Conservation (phyloP, 2,329 filamentous ascomycete species). For the Fusarium nisikadoi region DNA sequence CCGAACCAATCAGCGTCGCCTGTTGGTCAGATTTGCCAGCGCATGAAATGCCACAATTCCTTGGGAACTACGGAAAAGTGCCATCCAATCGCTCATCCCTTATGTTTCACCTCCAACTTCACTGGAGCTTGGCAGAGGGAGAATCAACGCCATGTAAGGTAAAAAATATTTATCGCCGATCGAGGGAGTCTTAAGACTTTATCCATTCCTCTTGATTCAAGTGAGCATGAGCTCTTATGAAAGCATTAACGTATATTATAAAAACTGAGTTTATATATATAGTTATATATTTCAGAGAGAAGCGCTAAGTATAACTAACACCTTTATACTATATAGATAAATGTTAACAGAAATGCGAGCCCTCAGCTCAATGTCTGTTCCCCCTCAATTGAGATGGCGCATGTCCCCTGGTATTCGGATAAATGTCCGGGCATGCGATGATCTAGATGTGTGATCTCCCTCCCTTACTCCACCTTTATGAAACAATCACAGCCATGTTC, state of each 20-base stretch:
- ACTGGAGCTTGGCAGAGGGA: background rate
- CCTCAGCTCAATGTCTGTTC: rapidly evolving
- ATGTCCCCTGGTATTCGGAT: background rate
- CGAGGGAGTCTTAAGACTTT: background rate
- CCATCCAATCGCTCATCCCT: background rate
- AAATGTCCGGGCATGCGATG: background rate
- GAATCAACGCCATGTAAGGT: background rate
- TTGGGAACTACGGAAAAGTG: background rate
- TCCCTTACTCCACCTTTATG: background rate
- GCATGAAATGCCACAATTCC: background rate
- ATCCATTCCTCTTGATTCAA: rapidly evolving
- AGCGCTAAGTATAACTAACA: rapidly evolving
- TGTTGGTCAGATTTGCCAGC: too few species aligned
- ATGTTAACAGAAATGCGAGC: too few species aligned
- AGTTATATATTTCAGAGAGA: rapidly evolving
- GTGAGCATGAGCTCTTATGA: rapidly evolving
- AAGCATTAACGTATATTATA: rapidly evolving
- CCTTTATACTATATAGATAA: rapidly evolving
- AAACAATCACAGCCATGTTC: rapidly evolving
- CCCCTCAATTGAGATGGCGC: background rate
- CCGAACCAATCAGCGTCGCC: background rate
- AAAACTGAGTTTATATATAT: rapidly evolving
- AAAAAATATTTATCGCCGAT: background rate
- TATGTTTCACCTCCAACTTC: background rate
- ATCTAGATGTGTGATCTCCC: background rate